Evolutionary conservation across 1,284 basidiomycete species (phyloP).

Genomic region (Austroboletus niveus): DNA sequence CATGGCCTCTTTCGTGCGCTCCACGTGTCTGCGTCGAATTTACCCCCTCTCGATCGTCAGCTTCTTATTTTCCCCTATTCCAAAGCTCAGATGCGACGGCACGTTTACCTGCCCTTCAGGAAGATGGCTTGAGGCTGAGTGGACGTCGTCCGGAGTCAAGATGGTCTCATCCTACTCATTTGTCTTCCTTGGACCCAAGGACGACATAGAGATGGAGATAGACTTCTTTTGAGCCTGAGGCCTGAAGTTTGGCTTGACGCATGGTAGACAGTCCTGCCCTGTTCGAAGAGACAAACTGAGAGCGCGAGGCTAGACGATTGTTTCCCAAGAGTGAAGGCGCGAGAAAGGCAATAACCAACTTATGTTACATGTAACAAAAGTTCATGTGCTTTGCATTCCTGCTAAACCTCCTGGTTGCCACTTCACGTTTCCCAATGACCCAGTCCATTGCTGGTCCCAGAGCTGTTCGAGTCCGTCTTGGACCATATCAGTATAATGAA

Average conservation of each 20-base stretch:
- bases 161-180: conserved; percentile 63
- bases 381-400: too few relatives aligned
- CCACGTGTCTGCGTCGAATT: conserved; percentile 19
- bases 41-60: conserved; percentile 37
- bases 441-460: too few relatives aligned
- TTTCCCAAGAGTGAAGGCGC: neutral
- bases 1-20: conserved; percentile 22
- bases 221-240: too few relatives aligned
- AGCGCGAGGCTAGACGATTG: conserved; percentile 37
- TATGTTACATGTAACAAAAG: too few relatives aligned
- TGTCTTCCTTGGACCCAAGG: conserved; percentile 58
- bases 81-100: conserved; percentile 58
- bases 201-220: too few relatives aligned
- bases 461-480: too few relatives aligned
- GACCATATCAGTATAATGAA: too few relatives aligned
- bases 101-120: conserved; percentile 38
- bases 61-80: conserved; percentile 55
- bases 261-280: conserved; percentile 47
- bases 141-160: conserved; percentile 53
- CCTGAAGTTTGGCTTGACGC: conserved; percentile 27
- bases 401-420: too few relatives aligned
- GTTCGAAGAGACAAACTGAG: conserved; percentile 41
- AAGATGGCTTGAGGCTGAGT: conserved; percentile 16
- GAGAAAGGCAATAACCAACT: neutral
- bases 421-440: too few relatives aligned